Percentiles rank a stretch among this genome's conserved stretches.
Conservation (phyloP, 208 protist species). For the Leishmania aethiopica region DNA sequence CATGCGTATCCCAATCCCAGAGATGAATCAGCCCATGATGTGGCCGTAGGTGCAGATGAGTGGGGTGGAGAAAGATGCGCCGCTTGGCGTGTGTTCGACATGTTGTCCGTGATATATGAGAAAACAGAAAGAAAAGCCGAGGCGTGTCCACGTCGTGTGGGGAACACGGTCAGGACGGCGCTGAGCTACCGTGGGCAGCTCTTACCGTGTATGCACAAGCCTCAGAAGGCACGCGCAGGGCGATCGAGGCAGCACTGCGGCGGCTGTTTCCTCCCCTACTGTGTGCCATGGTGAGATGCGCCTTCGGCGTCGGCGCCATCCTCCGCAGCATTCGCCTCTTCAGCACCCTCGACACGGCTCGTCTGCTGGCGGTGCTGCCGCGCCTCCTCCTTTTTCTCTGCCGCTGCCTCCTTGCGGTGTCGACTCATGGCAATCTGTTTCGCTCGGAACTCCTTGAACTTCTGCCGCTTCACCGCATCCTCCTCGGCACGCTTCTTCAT, state of each 20-base stretch:
- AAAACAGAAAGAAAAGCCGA: not conserved
- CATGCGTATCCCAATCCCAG: not conserved
- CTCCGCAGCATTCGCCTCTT: constrained; percentile 6
- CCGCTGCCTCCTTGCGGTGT: constrained; percentile 57
- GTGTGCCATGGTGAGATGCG: not conserved
- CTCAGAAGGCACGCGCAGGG: not conserved
- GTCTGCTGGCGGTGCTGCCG: constrained; percentile 32
- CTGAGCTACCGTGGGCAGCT: not conserved
- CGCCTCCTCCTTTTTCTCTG: constrained; percentile 47
- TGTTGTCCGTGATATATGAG: not conserved
- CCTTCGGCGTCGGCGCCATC: not conserved
- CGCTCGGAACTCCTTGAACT: constrained; percentile 80
- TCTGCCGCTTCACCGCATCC: constrained; percentile 64
- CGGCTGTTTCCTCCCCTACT: not conserved
- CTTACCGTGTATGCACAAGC: not conserved
- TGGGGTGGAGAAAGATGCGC: not conserved
- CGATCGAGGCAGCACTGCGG: not conserved
- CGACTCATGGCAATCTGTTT: constrained; percentile 78
- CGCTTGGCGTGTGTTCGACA: not conserved
- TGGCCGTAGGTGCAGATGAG: not conserved
- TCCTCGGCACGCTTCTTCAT: constrained; percentile 63
- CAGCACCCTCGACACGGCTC: constrained; percentile 24
- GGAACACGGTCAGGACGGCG: not conserved
- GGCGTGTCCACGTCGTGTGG: not conserved
- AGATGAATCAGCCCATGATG: not conserved